These are phyloP conservation scores for Scalesia atractyloides DNA, from an alignment of 129 eudicot species.

Conservation along the genomic window DNA sequence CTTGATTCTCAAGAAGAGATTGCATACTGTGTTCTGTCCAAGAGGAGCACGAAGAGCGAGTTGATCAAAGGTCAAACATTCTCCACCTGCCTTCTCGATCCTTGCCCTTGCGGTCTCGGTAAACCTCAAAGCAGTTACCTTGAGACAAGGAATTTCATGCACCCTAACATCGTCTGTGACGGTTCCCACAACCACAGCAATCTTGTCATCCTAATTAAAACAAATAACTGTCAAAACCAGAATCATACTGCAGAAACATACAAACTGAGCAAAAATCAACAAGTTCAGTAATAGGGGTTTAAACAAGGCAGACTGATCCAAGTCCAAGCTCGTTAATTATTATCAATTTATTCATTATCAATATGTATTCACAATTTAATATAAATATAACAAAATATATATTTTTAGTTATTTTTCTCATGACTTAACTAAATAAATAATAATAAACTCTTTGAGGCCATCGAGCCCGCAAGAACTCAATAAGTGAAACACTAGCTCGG, in stretches of 20 bases:
- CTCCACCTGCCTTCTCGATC: constrained; percentile 49
- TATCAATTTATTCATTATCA: too few species aligned
- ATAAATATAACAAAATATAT: too few species aligned
- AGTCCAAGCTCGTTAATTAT: too few species aligned
- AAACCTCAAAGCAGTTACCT: constrained; percentile 45
- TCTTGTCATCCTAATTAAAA: constrained; percentile 32
- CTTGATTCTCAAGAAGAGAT: not conserved
- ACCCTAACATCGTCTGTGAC: constrained; percentile 38
- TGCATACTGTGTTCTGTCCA: constrained; percentile 14
- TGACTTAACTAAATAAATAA: too few species aligned
- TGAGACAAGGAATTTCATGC: constrained; percentile 33
- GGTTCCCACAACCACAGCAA: constrained; percentile 33
- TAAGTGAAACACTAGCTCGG: too few species aligned
- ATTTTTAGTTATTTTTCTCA: too few species aligned
- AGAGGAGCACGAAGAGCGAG: constrained; percentile 29
- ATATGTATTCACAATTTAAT: too few species aligned
- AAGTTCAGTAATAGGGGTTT: not conserved
- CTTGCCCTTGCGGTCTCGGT: constrained; percentile 43
- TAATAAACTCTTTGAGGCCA: too few species aligned
- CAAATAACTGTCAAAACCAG: not conserved
- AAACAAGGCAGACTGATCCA: too few species aligned
- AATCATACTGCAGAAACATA: not conserved
- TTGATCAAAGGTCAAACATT: constrained; percentile 43
- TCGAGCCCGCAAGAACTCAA: too few species aligned
- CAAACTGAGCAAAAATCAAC: not conserved